Percentiles rank a stretch among this genome's conserved stretches.
These are phyloP conservation scores for Schizophyllum amplum DNA, from an alignment of 1,284 basidiomycete species.

Conservation along the genomic window DNA sequence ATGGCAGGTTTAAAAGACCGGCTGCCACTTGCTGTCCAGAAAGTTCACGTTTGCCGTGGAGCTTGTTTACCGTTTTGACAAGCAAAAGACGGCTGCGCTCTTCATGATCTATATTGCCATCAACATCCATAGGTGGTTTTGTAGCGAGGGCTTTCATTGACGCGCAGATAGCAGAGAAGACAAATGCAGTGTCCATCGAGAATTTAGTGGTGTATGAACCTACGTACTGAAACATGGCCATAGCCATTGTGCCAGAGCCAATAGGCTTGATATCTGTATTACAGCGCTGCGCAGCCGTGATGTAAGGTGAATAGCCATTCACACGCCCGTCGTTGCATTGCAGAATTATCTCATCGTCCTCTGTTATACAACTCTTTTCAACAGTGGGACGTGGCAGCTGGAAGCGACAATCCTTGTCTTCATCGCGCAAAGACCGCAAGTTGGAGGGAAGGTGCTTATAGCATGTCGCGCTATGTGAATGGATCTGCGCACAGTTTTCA, in stretches of 20 bases:
- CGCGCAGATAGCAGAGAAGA: conserved; percentile 11
- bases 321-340: neutral
- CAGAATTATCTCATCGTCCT: conserved; percentile 4
- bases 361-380: conserved; percentile 2
- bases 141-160: conserved; percentile 7
- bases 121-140: conserved; percentile 5
- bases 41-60: conserved; percentile 11
- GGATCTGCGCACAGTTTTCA: conserved; percentile 7
- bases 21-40: conserved; percentile 13
- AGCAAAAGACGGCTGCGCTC: conserved; percentile 8
- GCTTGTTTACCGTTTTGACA: conserved; percentile 9
- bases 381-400: neutral
- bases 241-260: conserved; percentile 9
- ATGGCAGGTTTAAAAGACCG: conserved; percentile 4
- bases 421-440: neutral
- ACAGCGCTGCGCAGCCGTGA: conserved; percentile 3
- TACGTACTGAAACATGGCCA: conserved; percentile 8
- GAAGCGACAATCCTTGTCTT: conserved; percentile 7
- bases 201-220: conserved; percentile 7
- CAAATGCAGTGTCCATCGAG: conserved; percentile 5
- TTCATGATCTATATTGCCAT: conserved; percentile 4
- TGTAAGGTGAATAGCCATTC: conserved; percentile 3
- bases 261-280: conserved; percentile 12
- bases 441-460: conserved; percentile 10
- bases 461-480: conserved; percentile 10